phyloP scores from a whole-genome alignment of 31 red algal genomes.

The Odonthalia washingtoniensis region DNA sequence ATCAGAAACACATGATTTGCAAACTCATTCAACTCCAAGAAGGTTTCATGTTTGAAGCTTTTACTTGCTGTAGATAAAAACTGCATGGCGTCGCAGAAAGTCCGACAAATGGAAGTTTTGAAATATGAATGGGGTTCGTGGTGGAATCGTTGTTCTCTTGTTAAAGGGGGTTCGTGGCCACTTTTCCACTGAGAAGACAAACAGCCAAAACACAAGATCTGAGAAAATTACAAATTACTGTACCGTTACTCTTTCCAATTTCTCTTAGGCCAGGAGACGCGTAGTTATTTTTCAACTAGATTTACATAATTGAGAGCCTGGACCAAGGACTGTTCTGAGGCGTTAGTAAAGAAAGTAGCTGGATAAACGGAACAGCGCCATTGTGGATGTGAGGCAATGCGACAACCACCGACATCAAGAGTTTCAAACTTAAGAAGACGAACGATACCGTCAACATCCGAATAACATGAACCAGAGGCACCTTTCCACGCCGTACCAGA shows the following conservation, averaged over 20 bases:
- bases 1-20: constrained; percentile 56
- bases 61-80: too few relatives aligned
- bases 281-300: neutral
- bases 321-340: neutral
- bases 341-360: constrained; percentile 24
- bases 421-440: constrained; percentile 45
- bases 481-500: constrained; percentile 54
- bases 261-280: too few relatives aligned
- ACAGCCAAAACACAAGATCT: too few relatives aligned
- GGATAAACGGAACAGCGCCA: constrained; percentile 68
- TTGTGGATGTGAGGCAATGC: constrained; percentile 54
- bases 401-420: constrained; percentile 52
- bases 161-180: too few relatives aligned
- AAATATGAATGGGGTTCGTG: too few relatives aligned
- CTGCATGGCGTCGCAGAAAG: too few relatives aligned
- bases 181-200: too few relatives aligned
- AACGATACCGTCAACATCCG: constrained; percentile 51
- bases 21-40: constrained; percentile 52
- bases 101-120: too few relatives aligned
- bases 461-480: constrained; percentile 23
- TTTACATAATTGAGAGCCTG: neutral
- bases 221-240: too few relatives aligned
- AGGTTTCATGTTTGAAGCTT: too few relatives aligned
- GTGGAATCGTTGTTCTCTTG: too few relatives aligned
- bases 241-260: too few relatives aligned